These are phyloP conservation scores for Podochytrium sp. DNA, from an alignment of 192 early-diverging fungal species.

Conservation along the genomic window DNA sequence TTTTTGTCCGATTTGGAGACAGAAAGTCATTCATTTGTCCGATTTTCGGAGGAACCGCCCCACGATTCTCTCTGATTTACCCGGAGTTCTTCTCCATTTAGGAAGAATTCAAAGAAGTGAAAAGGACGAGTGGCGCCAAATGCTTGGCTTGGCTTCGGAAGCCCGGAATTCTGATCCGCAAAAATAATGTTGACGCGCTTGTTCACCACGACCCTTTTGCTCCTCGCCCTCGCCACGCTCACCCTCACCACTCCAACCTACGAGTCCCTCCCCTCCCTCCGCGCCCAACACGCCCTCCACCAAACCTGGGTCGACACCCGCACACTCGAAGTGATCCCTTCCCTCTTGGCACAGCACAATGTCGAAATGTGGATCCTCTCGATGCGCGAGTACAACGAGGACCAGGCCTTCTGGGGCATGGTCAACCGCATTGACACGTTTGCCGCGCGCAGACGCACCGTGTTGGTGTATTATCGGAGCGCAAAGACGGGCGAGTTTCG, in stretches of 20 bases:
- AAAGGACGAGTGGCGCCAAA: too few relatives aligned
- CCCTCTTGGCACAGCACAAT: neutral
- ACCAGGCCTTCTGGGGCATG: constrained; percentile 22
- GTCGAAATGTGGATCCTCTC: constrained; percentile 27
- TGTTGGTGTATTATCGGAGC: neutral
- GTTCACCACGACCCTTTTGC: neutral
- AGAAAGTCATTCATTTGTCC: too few relatives aligned
- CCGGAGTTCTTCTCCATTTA: too few relatives aligned
- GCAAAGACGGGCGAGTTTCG: constrained; percentile 11
- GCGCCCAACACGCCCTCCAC: neutral
- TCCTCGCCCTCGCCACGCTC: neutral
- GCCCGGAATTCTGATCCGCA: too few relatives aligned
- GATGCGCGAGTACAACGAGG: constrained; percentile 30
- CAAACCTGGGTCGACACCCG: neutral
- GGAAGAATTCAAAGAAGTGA: too few relatives aligned
- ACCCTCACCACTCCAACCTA: neutral
- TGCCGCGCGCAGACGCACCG: constrained; percentile 20
- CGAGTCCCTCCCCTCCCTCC: neutral
- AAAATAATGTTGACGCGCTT: too few relatives aligned
- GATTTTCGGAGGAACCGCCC: too few relatives aligned
- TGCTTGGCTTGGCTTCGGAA: too few relatives aligned
- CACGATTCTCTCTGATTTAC: too few relatives aligned
- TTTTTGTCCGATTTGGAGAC: too few relatives aligned
- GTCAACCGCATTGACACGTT: constrained; percentile 9
- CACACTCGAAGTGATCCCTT: neutral